phyloP scores from a whole-genome alignment of 176 grass and related monocot genomes.

The Cocos nucifera region DNA sequence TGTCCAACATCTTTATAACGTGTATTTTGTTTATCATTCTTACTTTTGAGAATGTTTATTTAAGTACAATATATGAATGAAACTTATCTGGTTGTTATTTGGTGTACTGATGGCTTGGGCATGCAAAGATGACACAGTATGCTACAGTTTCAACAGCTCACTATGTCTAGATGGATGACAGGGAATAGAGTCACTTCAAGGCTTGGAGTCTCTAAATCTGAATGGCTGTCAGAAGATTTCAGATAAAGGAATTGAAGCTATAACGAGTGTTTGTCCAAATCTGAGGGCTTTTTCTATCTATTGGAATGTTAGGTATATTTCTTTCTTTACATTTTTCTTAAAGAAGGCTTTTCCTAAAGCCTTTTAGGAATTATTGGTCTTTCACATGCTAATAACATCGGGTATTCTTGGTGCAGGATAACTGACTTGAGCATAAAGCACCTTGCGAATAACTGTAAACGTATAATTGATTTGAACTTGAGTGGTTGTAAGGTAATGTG shows the following conservation, averaged over 20 bases:
- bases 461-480: conserved; percentile 65
- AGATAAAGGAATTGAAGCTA: conserved; percentile 74
- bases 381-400: too few species aligned
- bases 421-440: conserved; percentile 55
- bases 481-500: conserved; percentile 85
- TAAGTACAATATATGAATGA: too few species aligned
- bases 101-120: too few species aligned
- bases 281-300: conserved; percentile 49
- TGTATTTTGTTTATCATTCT: too few species aligned
- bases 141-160: conserved; percentile 6
- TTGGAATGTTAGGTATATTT: conserved; percentile 85
- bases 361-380: too few species aligned
- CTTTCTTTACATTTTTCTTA: conserved; percentile 19
- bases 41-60: too few species aligned
- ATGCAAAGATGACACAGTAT: too few species aligned
- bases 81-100: too few species aligned
- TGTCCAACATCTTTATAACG: too few species aligned
- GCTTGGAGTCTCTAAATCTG: conserved; percentile 61
- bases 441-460: conserved; percentile 51
- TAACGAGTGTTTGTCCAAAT: conserved; percentile 55
- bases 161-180: conserved; percentile 21
- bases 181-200: conserved; percentile 40
- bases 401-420: conserved; percentile 34
- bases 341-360: too few species aligned
- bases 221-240: conserved; percentile 86